Evolutionary conservation across 768 basidiomycete species (phyloP).

Genomic region (Lentinula edodes): DNA sequence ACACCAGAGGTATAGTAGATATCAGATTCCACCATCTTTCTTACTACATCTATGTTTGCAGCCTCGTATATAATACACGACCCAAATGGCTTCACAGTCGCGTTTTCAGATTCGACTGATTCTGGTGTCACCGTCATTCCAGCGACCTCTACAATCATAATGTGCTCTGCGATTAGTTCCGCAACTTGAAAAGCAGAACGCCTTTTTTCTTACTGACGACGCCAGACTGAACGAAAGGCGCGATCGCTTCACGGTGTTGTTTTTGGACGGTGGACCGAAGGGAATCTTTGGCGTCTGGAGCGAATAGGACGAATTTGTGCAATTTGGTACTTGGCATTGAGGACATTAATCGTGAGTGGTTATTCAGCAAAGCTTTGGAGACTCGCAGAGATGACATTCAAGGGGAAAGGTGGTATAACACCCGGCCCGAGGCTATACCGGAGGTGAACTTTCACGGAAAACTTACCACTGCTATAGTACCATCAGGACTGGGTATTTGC

Average conservation of each 20-base stretch:
- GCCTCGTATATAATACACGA: conserved; percentile 36
- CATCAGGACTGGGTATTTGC: no score
- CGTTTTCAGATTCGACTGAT: conserved; percentile 20
- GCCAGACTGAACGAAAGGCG: conserved; percentile 30
- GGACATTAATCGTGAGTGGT: neutral
- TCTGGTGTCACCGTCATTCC: conserved; percentile 38
- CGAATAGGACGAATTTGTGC: conserved; percentile 46
- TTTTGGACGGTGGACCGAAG: conserved; percentile 42
- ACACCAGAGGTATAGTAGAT: conserved; percentile 10
- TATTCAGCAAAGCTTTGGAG: neutral
- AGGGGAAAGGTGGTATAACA: neutral
- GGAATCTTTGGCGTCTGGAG: conserved; percentile 48
- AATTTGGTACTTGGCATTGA: conserved; percentile 5
- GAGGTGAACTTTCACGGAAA: neutral
- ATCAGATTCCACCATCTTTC: conserved; percentile 8
- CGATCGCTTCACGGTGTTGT: conserved; percentile 36
- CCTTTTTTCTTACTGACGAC: conserved; percentile 29
- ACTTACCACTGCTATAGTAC: no score
- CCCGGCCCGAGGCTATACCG: neutral
- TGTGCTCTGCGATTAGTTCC: neutral
- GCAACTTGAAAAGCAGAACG: neutral
- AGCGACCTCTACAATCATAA: conserved; percentile 26
- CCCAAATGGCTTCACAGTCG: conserved; percentile 34
- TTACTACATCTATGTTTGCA: conserved; percentile 26
- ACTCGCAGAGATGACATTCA: neutral